phyloP scores from a whole-genome alignment of 2,329 filamentous ascomycete genomes.

The Xylaria multiplex region DNA sequence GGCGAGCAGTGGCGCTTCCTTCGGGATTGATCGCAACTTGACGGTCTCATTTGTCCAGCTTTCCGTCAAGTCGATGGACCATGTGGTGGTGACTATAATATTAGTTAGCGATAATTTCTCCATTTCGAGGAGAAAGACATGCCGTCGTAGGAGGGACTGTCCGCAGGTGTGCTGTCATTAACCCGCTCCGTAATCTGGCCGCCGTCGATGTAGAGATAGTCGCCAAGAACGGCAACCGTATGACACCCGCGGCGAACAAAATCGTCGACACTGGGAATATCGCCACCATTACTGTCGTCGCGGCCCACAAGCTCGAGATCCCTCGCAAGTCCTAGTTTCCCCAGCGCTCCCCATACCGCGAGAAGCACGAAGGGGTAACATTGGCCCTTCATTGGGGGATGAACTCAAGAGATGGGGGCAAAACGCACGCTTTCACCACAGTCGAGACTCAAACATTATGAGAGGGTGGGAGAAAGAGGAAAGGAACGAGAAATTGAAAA shows the following conservation, averaged over 20 bases:
- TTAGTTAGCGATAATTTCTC: constrained; percentile 21
- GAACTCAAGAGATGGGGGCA: constrained; percentile 27
- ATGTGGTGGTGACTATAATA: constrained; percentile 47
- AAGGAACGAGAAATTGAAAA: constrained; percentile 20
- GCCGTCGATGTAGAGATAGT: constrained; percentile 54
- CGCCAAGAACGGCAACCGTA: constrained; percentile 48
- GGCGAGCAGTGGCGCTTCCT: constrained; percentile 47
- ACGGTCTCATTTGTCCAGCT: constrained; percentile 52
- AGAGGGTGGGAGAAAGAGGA: constrained; percentile 30
- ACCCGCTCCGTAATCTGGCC: constrained; percentile 48
- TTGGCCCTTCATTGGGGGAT: constrained; percentile 46
- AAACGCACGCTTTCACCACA: constrained; percentile 40
- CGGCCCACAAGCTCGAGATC: constrained; percentile 38
- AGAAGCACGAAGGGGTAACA: constrained; percentile 43
- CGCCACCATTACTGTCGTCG: constrained; percentile 26
- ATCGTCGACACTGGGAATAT: constrained; percentile 40
- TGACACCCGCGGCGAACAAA: constrained; percentile 39
- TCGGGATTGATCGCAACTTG: constrained; percentile 45
- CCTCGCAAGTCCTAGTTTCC: constrained; percentile 36
- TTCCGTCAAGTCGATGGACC: constrained; percentile 49
- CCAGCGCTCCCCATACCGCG: constrained; percentile 44
- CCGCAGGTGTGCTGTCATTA: constrained; percentile 41
- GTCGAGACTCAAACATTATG: constrained; percentile 42
- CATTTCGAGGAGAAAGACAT: constrained; percentile 23
- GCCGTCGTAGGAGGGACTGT: constrained; percentile 43